Percentiles rank a stretch among this genome's conserved stretches.
Conservation (phyloP, 2,329 filamentous ascomycete species). For the Diplodia intermedia region DNA sequence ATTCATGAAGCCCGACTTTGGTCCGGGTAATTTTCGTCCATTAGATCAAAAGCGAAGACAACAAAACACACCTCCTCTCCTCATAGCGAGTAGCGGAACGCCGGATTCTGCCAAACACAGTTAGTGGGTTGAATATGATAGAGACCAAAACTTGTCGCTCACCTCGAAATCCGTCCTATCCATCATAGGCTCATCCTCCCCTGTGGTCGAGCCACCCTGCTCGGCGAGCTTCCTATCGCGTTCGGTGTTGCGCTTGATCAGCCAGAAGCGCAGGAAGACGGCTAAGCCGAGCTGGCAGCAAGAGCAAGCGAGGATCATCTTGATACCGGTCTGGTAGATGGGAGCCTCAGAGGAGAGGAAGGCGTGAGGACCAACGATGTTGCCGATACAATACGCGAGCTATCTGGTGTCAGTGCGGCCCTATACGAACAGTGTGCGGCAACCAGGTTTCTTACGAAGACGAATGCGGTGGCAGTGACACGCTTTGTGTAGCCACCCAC, state of each 20-base stretch:
- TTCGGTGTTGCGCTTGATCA: slow-evolving; percentile 50
- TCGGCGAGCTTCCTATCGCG: slow-evolving; percentile 40
- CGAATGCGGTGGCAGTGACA: slow-evolving; percentile 55
- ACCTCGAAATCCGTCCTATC: slow-evolving; percentile 32
- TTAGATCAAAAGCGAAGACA: neutral
- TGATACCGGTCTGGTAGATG: slow-evolving; percentile 60
- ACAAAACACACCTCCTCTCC: neutral
- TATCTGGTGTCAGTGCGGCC: neutral
- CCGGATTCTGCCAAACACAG: slow-evolving; percentile 14
- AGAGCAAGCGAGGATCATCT: slow-evolving; percentile 57
- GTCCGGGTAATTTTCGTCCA: neutral
- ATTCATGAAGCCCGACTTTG: neutral
- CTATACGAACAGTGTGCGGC: neutral
- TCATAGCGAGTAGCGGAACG: slow-evolving; percentile 31
- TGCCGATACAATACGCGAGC: slow-evolving; percentile 55
- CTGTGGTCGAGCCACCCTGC: neutral
- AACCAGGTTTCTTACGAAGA: slow-evolving; percentile 43
- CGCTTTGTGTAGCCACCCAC: slow-evolving; percentile 59
- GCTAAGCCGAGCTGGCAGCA: slow-evolving; percentile 52
- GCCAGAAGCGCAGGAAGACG: slow-evolving; percentile 45
- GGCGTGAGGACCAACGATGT: slow-evolving; percentile 57
- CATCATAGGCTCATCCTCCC: slow-evolving; percentile 14
- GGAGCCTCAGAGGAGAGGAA: slow-evolving; percentile 57
- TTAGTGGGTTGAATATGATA: neutral
- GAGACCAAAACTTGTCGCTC: neutral